A percentile compares a stretch with the other conserved stretches of the same genome.
phyloP scores from a whole-genome alignment of 306 rosid genomes.

The Acacia crassicarpa region DNA sequence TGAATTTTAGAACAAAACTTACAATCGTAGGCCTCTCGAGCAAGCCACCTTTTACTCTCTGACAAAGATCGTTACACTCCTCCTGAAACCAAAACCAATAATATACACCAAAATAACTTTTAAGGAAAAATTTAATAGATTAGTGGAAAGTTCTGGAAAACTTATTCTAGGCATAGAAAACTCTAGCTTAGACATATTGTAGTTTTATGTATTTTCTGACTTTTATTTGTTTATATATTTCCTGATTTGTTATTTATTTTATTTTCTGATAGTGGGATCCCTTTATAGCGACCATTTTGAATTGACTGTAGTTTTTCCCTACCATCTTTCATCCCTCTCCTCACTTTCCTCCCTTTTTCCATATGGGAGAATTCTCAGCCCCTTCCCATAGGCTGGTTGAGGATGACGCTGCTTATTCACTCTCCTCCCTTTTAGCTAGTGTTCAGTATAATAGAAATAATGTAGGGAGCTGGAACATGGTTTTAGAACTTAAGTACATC shows the following conservation, averaged over 20 bases:
- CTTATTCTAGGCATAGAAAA: not conserved
- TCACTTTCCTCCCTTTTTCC: not conserved
- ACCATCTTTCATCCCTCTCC: not conserved
- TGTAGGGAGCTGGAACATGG: not conserved
- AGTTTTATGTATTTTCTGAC: not conserved
- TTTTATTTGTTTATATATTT: not conserved
- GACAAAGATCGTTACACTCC: constrained; percentile 75
- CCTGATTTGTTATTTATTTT: not conserved
- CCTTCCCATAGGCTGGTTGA: not conserved
- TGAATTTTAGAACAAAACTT: constrained; percentile 33
- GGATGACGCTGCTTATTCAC: not conserved
- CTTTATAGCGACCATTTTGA: not conserved
- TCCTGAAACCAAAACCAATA: constrained; percentile 53
- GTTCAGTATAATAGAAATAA: not conserved
- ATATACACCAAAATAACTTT: constrained; percentile 22
- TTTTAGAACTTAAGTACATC: constrained; percentile 5
- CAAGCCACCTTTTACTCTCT: constrained; percentile 66
- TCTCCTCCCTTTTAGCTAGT: not conserved
- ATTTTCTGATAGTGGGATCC: not conserved
- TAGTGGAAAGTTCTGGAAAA: not conserved
- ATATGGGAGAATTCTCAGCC: not conserved
- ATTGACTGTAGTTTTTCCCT: not conserved
- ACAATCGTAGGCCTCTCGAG: constrained; percentile 65
- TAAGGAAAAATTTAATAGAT: constrained; percentile 19
- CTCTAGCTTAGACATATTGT: not conserved